These are phyloP conservation scores for Piloderma croceum DNA, from an alignment of 768 basidiomycete species.

Conservation along the genomic window DNA sequence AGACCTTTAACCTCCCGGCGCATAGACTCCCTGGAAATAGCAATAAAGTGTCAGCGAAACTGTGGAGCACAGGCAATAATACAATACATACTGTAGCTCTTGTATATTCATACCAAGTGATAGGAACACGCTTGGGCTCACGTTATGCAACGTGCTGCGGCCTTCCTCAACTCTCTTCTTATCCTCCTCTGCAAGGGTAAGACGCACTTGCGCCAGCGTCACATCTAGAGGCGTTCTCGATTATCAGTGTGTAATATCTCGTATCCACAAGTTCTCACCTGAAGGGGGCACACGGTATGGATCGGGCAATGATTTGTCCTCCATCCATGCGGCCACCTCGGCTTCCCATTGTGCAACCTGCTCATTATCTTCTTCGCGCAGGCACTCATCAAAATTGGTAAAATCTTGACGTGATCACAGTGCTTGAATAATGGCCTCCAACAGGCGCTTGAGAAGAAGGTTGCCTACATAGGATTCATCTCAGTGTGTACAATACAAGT, in stretches of 20 bases:
- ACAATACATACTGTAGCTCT: constrained; percentile 14
- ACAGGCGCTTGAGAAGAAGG: constrained; percentile 1
- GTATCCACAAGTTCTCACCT: neutral
- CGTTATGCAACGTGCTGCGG: constrained; percentile 4
- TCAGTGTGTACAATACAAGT: neutral
- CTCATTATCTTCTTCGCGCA: neutral
- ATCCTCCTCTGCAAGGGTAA: constrained; percentile 22
- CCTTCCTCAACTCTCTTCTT: neutral
- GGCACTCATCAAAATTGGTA: neutral
- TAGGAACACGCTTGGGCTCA: constrained; percentile 10
- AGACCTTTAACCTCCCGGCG: neutral
- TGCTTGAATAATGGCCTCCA: neutral
- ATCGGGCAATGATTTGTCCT: neutral
- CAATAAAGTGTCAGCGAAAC: neutral
- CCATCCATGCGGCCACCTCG: constrained; percentile 3
- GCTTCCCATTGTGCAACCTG: neutral
- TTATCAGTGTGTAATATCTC: neutral
- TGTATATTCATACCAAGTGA: constrained; percentile 14
- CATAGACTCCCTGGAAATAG: neutral
- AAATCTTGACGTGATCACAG: neutral
- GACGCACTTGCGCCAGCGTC: constrained; percentile 12
- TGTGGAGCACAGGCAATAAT: no score
- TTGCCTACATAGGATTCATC: neutral
- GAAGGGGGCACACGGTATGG: neutral
- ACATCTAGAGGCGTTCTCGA: constrained; percentile 1